Percentiles rank a stretch among this genome's conserved stretches.
These are phyloP conservation scores for Coniella vitis DNA, from an alignment of 2,329 filamentous ascomycete genomes.

Conservation along the genomic window DNA sequence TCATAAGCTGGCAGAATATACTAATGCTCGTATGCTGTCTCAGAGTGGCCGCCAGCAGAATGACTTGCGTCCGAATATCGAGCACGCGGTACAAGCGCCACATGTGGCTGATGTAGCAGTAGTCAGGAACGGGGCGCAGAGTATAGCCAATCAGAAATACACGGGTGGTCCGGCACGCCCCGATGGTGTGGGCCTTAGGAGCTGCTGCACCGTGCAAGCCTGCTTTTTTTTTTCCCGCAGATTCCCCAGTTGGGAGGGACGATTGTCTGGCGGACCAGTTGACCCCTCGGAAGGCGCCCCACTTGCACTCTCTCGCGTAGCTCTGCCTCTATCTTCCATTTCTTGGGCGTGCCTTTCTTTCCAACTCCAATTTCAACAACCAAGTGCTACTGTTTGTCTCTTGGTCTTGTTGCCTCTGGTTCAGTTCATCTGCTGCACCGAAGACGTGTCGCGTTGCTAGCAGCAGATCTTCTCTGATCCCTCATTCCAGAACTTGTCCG, in stretches of 20 bases:
- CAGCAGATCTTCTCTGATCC: background rate
- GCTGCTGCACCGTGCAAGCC: too few species aligned
- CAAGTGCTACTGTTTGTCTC: too few species aligned
- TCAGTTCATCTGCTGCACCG: too few species aligned
- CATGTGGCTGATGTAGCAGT: background rate
- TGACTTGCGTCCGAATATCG: too few species aligned
- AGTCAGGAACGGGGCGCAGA: slow-evolving; percentile 1
- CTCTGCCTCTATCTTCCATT: background rate
- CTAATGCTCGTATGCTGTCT: background rate
- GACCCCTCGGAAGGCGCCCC: background rate
- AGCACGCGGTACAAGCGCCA: background rate
- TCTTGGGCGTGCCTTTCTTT: background rate
- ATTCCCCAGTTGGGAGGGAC: background rate
- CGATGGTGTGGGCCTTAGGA: too few species aligned
- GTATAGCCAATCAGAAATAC: background rate
- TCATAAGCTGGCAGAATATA: too few species aligned
- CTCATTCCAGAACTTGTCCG: background rate
- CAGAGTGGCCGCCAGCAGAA: too few species aligned
- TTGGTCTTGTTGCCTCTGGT: too few species aligned
- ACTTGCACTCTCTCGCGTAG: background rate
- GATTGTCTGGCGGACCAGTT: too few species aligned
- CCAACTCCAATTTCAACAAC: too few species aligned
- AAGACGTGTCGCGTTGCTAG: too few species aligned
- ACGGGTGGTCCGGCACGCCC: background rate
- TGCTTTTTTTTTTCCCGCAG: too few species aligned